Evolutionary conservation across 2,329 filamentous ascomycete genomes (phyloP).

Genomic region (Monilinia fructicola): DNA sequence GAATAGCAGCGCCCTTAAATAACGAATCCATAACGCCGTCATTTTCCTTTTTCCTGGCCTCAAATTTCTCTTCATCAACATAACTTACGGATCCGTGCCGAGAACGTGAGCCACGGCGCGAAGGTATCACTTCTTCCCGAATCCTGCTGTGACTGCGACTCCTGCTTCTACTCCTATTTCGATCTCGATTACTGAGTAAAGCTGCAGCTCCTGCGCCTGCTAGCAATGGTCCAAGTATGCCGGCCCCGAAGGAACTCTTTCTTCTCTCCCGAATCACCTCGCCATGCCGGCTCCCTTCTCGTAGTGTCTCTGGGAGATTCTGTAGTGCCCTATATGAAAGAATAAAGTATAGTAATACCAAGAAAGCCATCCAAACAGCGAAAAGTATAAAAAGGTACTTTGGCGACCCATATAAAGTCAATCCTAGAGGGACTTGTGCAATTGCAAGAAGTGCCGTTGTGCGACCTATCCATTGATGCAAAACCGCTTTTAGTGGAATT

Average conservation of each 20-base stretch:
- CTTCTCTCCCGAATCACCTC: constrained; percentile 51
- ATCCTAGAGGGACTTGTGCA: constrained; percentile 80
- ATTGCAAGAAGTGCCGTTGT: constrained; percentile 77
- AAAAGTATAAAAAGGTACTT: constrained; percentile 82
- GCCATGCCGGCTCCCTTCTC: constrained; percentile 37
- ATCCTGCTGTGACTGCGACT: constrained; percentile 17
- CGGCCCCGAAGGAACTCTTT: constrained; percentile 47
- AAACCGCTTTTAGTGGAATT: constrained; percentile 36
- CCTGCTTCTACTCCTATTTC: constrained; percentile 31
- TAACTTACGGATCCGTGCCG: constrained; percentile 56
- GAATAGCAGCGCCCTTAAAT: constrained; percentile 57
- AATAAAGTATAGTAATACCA: constrained; percentile 76
- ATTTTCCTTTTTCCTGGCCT: constrained; percentile 42
- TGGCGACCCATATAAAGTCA: constrained; percentile 91
- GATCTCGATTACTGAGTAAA: constrained; percentile 44
- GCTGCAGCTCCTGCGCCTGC: constrained; percentile 58
- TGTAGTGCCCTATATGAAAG: constrained; percentile 68
- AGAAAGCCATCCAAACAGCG: constrained; percentile 70
- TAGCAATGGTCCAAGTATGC: constrained; percentile 54
- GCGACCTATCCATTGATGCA: constrained; percentile 88
- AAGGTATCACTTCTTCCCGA: constrained; percentile 52
- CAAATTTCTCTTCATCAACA: constrained; percentile 61
- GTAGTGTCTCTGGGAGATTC: constrained; percentile 44
- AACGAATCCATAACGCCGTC: constrained; percentile 62
- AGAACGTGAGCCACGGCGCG: constrained; percentile 45